These are phyloP conservation scores for Psilocybe cubensis DNA, from an alignment of 768 basidiomycete species.

Conservation along the genomic window DNA sequence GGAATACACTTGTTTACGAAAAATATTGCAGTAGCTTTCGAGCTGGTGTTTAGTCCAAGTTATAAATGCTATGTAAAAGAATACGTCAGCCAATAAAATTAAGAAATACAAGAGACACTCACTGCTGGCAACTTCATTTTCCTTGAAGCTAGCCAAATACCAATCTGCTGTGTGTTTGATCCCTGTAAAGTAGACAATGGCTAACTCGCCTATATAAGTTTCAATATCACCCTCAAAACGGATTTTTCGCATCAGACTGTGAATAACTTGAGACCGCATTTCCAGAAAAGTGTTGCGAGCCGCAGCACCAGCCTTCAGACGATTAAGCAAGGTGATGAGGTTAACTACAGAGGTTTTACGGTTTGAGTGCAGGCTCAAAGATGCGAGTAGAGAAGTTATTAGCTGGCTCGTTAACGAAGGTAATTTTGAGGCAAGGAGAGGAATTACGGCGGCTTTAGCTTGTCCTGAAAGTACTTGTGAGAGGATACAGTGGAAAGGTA, in stretches of 20 bases:
- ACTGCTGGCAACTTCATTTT: constrained; percentile 94
- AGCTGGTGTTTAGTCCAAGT: constrained; percentile 92
- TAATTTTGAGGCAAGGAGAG: constrained; percentile 61
- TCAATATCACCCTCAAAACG: constrained; percentile 88
- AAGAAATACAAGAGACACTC: constrained; percentile 32
- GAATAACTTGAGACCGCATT: constrained; percentile 76
- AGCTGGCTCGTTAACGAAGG: constrained; percentile 68
- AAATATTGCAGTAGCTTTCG: constrained; percentile 80
- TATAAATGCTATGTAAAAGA: constrained; percentile 70
- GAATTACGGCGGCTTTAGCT: constrained; percentile 57
- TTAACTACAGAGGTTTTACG: constrained; percentile 75
- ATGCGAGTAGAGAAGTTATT: constrained; percentile 68
- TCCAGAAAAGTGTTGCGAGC: constrained; percentile 84
- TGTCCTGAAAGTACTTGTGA: constrained; percentile 47
- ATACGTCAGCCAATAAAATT: neutral
- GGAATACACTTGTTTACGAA: constrained; percentile 90
- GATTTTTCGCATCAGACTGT: constrained; percentile 81
- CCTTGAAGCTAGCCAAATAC: constrained; percentile 95
- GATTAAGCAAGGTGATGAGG: constrained; percentile 73
- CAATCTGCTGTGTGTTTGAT: constrained; percentile 98
- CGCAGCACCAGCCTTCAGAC: constrained; percentile 74
- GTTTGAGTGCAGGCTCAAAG: constrained; percentile 75
- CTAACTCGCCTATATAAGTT: constrained; percentile 84
- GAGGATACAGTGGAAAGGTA: neutral
- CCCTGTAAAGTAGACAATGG: constrained; percentile 89